A percentile compares a stretch with the other conserved stretches of the same genome.
Conservation (phyloP, 2,329 filamentous ascomycete genomes). For the Calycina herbarum region DNA sequence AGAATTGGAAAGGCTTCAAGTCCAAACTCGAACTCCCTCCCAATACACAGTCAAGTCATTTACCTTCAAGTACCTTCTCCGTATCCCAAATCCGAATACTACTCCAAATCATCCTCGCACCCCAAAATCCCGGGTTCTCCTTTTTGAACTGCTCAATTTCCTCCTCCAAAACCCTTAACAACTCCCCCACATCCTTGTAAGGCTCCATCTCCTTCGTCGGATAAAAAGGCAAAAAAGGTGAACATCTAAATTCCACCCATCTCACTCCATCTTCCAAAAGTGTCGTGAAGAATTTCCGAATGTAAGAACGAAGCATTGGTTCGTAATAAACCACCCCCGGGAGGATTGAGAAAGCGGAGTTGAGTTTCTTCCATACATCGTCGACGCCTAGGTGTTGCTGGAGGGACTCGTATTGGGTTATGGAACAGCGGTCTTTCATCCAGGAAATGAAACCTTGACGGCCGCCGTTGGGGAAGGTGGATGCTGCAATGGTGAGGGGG, state of each 20-base stretch:
- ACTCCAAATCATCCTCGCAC: constrained; percentile 79
- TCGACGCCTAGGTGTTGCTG: constrained; percentile 80
- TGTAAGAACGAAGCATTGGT: constrained; percentile 77
- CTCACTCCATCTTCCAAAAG: constrained; percentile 74
- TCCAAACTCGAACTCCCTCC: too few relatives aligned
- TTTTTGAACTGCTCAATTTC: constrained; percentile 72
- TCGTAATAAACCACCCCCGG: constrained; percentile 80
- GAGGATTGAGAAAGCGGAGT: constrained; percentile 68
- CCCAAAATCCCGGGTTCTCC: constrained; percentile 75
- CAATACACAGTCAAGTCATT: background rate
- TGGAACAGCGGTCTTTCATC: constrained; percentile 69
- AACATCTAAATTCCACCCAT: constrained; percentile 76
- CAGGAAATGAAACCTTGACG: constrained; percentile 69
- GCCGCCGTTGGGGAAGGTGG: constrained; percentile 67
- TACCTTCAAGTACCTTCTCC: constrained; percentile 62
- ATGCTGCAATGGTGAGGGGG: constrained; percentile 58
- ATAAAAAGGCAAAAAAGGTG: constrained; percentile 61
- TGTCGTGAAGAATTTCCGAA: constrained; percentile 66
- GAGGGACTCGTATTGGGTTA: constrained; percentile 69
- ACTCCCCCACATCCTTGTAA: constrained; percentile 42
- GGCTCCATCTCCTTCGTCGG: constrained; percentile 61
- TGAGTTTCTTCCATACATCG: constrained; percentile 80
- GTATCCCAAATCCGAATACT: constrained; percentile 62
- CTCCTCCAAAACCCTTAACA: constrained; percentile 71
- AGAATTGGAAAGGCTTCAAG: background rate